Conservation (phyloP, 495 filamentous ascomycete genomes). For the Neurospora sp. region DNA sequence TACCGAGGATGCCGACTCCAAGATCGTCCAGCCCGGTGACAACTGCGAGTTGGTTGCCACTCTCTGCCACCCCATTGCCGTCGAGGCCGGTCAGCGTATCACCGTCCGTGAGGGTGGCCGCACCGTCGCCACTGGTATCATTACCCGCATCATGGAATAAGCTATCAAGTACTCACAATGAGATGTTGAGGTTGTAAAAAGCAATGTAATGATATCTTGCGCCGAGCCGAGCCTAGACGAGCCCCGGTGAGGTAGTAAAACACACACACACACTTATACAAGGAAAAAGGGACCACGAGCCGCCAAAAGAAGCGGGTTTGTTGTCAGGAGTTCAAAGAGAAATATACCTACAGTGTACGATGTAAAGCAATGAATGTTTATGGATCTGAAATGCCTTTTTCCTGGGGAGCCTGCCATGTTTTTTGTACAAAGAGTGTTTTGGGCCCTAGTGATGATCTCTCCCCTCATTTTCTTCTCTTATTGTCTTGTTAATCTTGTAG, state of each 20-base stretch:
- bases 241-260: not conserved
- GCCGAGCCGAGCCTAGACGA: not conserved
- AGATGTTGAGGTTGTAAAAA: not conserved
- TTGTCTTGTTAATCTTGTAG: slow-evolving; percentile 23
- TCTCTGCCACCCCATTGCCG: slow-evolving; percentile 68
- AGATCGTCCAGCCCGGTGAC: slow-evolving; percentile 93
- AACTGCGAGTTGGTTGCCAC: slow-evolving; percentile 92
- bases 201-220: not conserved
- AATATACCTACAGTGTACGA: slow-evolving; percentile 7
- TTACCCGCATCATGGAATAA: slow-evolving; percentile 75
- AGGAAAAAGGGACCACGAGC: not conserved
- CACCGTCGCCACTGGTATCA: slow-evolving; percentile 84
- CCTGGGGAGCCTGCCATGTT: slow-evolving; percentile 7
- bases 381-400: slow-evolving; percentile 2
- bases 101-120: slow-evolving; percentile 94
- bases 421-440: slow-evolving; percentile 2
- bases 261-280: not conserved
- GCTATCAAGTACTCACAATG: not conserved
- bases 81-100: slow-evolving; percentile 85
- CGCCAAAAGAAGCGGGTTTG: not conserved
- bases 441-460: slow-evolving; percentile 14
- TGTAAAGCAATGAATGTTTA: slow-evolving; percentile 13
- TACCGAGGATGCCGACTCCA: slow-evolving; percentile 48
- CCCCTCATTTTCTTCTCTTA: slow-evolving; percentile 21
- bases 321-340: not conserved